phyloP scores from a whole-genome alignment of 2,329 filamentous ascomycete genomes.

The Trichophyton equinum region DNA sequence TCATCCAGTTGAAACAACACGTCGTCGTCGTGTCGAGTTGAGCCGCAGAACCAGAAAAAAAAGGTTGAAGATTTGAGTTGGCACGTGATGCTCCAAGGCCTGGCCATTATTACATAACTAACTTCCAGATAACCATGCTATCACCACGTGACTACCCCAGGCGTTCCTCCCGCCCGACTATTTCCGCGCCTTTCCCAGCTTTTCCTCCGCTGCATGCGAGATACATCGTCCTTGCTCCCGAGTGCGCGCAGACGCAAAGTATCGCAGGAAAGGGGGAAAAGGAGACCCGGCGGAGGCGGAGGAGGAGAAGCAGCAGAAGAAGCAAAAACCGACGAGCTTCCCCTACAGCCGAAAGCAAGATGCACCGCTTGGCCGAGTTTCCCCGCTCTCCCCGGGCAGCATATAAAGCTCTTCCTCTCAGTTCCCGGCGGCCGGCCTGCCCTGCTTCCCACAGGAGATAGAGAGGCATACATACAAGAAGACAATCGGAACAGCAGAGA shows the following conservation, averaged over 20 bases:
- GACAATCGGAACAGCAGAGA: neutral
- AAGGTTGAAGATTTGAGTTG: too few species aligned
- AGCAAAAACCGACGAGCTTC: neutral
- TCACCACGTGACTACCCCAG: neutral
- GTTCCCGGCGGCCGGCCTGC: neutral
- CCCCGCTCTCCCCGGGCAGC: neutral
- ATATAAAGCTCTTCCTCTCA: neutral
- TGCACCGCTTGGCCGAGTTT: neutral
- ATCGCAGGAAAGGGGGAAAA: neutral
- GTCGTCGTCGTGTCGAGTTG: too few species aligned
- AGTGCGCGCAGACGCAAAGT: neutral
- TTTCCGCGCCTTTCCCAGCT: neutral
- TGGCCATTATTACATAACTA: too few species aligned
- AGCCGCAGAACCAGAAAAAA: too few species aligned
- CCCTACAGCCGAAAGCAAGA: neutral
- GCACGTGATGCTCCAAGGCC: too few species aligned
- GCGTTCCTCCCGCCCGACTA: neutral
- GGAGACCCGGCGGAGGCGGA: neutral
- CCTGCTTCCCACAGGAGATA: neutral
- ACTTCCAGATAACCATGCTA: neutral
- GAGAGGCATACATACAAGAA: neutral
- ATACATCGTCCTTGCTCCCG: neutral
- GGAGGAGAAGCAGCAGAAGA: neutral
- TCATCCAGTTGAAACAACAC: neutral
- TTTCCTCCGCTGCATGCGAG: neutral